Evolutionary conservation across 352 stramenopile species (phyloP).

Genomic region (Phytopythium delawarense): DNA sequence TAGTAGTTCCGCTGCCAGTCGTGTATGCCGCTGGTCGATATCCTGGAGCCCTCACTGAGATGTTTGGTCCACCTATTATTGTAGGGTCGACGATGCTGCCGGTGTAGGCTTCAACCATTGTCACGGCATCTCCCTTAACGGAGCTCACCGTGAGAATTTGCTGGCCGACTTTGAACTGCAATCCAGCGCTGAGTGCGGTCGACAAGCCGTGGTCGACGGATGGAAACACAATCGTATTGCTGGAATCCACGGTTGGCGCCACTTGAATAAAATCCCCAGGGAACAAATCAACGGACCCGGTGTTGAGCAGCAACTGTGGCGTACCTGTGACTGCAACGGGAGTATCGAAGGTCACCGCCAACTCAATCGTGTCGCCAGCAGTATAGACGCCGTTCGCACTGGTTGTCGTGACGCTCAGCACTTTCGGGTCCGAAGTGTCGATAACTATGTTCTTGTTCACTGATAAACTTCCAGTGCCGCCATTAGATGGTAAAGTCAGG

Average conservation of each 20-base stretch:
- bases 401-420: slow-evolving; percentile 33
- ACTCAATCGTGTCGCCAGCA: slow-evolving; percentile 51
- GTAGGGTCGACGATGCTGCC: slow-evolving; percentile 34
- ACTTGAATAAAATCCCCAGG: slow-evolving; percentile 42
- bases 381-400: slow-evolving; percentile 45
- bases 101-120: slow-evolving; percentile 50
- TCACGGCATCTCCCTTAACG: slow-evolving; percentile 38
- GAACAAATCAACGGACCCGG: slow-evolving; percentile 50
- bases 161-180: slow-evolving; percentile 53
- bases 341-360: slow-evolving; percentile 50
- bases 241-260: slow-evolving; percentile 18
- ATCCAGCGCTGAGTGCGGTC: slow-evolving; percentile 24
- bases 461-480: slow-evolving; percentile 52
- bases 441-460: slow-evolving; percentile 74
- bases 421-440: slow-evolving; percentile 48
- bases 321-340: slow-evolving; percentile 53
- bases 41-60: slow-evolving; percentile 45
- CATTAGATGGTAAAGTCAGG: slow-evolving; percentile 48
- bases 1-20: slow-evolving; percentile 39
- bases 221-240: slow-evolving; percentile 50
- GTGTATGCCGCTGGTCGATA: slow-evolving; percentile 44
- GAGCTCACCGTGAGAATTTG: slow-evolving; percentile 49
- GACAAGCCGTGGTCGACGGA: slow-evolving; percentile 41
- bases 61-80: slow-evolving; percentile 13
- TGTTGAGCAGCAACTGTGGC: slow-evolving; percentile 40